Evolutionary conservation across 345 rosid species (phyloP), one percentile per base, ranked within the genome.

Genomic region (Cardiospermum halicacabum): DNA sequence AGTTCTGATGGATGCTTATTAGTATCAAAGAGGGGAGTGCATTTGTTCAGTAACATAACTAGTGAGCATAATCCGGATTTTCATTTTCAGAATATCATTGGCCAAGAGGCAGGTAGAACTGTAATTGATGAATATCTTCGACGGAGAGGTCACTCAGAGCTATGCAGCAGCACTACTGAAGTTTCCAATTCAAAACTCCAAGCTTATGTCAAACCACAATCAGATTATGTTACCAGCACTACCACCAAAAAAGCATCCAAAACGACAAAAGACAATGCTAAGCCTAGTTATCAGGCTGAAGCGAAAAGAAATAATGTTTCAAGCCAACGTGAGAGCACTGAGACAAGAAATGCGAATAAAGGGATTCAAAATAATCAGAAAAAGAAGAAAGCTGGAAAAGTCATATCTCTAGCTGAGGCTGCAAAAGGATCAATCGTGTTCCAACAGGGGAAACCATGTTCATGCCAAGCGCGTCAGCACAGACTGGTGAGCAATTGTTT

Each of bases 381-480:
- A 78, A 91, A 91, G 85, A 94, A 94, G 82, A 94, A 91, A 74
- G 74, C 82, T 28, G 97, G 89, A 32, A 91, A 85, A 64, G 96
- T 87, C 12, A 51, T 94, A 34, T 87, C 99, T 1, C 91, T 94
- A 30, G 97, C 95, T 6, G 99, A 91, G 70, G 99, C 95, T 65
- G 91, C 96, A 32, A 89, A 91, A 78, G 99, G 97, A 34, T 89
- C 97, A 15, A 77, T 94, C 65, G 91, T 94, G 27, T 94, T 89
- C 80, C 92, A 89, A 77, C 90, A 85, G 73, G 99, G 99, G 15
- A 94, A 87, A 63, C 97, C 95, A 1, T 94, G 99, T 66, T 77
- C 80, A 3, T 89, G 97, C 78, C 99, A 91, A 78, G 97, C 99
- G 47, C 95, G 91, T 45, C 78, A 66, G 58, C 99, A 94, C 73